Evolutionary conservation across 2,329 filamentous ascomycete species (phyloP), one percentile per base, ranked within the genome.

Genomic region (Fusarium verticillioides): DNA sequence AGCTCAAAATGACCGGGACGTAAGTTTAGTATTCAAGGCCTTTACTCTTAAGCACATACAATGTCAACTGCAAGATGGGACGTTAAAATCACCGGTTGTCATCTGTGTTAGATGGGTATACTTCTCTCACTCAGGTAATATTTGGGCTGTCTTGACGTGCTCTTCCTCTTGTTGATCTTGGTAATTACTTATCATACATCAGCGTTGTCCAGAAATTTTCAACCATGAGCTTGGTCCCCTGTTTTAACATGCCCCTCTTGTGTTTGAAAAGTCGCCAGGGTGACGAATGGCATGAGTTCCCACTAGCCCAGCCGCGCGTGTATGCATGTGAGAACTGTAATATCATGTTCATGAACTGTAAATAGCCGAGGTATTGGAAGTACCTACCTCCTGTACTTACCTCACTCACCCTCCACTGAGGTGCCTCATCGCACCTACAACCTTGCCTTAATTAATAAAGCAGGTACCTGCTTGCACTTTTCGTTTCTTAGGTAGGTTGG

Each of bases 291-390:
- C 54, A 40, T 66, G 52, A 71, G 47, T 21, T 21, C 42, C 44
- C 59, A 56, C 66, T 49, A 47, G 23, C 34, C 58, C 70, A 73
- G 66, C 70, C 70, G 70, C 70, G 70, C 70, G 70, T 73, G 66
- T 73, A 73, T 73, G 66, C 66, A 73, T 60, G 70, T 63, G 61
- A 71, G 66, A 70, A 70, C 60, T 66, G 47, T 73, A 70, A 62
- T 58, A 52, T 34, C n/a, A 53, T 60, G 52, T 53, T 44, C 16
- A 39, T 66, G 44, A 50, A 42, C 50, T 60, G 52, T 66, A 42
- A 42, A 40, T 67, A 67, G 56, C 58, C 49, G 54, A 71, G 70
- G 49, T 42, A 47, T 23, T 43, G 15, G 49, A 11, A 28, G 49
- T 23, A 30, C 36, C 18, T 37, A 36, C 34, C 16, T 37, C 18